These are phyloP conservation scores for Cyclospora cayetanensis DNA, from an alignment of 169 alveolate species.

Conservation along the genomic window DNA sequence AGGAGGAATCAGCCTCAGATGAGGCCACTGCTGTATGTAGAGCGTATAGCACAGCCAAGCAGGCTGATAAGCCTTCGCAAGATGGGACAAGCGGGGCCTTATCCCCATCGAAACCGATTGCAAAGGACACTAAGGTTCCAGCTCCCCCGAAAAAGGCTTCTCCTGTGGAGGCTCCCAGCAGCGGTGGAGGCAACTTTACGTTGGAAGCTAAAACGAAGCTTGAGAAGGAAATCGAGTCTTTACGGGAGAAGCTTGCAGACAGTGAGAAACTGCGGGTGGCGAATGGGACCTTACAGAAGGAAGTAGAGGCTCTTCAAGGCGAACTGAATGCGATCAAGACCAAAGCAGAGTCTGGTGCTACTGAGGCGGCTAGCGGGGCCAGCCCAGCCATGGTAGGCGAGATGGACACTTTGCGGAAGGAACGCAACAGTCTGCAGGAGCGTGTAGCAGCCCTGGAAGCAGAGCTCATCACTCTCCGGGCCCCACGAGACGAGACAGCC, in stretches of 20 bases:
- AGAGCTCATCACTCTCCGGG: slow-evolving; percentile 1
- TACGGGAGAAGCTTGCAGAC: slow-evolving; percentile 31
- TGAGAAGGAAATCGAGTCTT: slow-evolving; percentile 42
- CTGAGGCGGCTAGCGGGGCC: neutral
- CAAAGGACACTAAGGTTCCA: slow-evolving; percentile 27
- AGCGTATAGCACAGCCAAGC: slow-evolving; percentile 9
- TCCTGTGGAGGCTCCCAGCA: neutral
- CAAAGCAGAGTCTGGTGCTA: neutral
- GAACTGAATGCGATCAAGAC: slow-evolving; percentile 29
- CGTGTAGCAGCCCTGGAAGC: slow-evolving; percentile 33
- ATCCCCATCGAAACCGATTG: neutral
- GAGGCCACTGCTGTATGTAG: too few species aligned
- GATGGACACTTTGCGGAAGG: neutral
- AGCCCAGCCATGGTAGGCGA: neutral
- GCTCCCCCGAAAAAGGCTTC: slow-evolving; percentile 26
- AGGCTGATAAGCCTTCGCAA: neutral
- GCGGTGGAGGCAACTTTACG: neutral
- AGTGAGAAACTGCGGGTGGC: neutral
- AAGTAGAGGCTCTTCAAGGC: slow-evolving; percentile 25
- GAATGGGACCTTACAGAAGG: slow-evolving; percentile 39
- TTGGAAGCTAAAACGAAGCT: neutral
- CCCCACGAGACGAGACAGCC: neutral
- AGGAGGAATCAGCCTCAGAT: too few species aligned
- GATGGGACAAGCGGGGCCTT: neutral
- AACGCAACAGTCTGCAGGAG: slow-evolving; percentile 40